phyloP scores from a whole-genome alignment of 1,139 yeast genomes.

The Geotrichum australiense region DNA sequence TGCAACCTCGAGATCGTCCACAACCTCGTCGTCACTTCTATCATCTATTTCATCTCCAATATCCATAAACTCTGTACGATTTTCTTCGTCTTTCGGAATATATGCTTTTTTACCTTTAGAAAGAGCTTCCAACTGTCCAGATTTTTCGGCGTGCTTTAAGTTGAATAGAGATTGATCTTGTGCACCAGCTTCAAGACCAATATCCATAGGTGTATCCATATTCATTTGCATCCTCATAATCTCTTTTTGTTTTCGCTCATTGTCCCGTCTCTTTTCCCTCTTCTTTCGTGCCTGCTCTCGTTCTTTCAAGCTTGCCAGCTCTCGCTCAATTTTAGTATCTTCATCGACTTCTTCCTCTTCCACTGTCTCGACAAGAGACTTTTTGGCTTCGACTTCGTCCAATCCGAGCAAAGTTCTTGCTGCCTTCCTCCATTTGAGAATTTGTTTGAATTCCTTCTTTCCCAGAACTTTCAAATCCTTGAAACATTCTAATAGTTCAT shows the following conservation, averaged over 20 bases:
- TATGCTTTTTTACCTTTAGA: constrained; percentile 78
- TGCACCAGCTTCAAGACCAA: constrained; percentile 90
- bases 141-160: constrained; percentile 73
- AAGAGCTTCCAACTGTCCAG: constrained; percentile 69
- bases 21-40: constrained; percentile 49
- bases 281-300: constrained; percentile 62
- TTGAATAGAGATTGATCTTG: constrained; percentile 81
- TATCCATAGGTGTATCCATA: constrained; percentile 87
- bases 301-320: constrained; percentile 64
- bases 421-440: constrained; percentile 81
- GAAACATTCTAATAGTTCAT: constrained; percentile 73
- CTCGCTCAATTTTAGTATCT: constrained; percentile 85
- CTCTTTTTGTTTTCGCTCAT: constrained; percentile 83
- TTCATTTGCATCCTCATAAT: constrained; percentile 90
- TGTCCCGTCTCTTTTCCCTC: constrained; percentile 73
- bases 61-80: constrained; percentile 40
- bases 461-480: constrained; percentile 92
- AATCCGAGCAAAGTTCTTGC: constrained; percentile 75
- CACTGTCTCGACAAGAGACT: constrained; percentile 35
- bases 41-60: constrained; percentile 38
- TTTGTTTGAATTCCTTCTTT: constrained; percentile 78
- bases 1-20: constrained; percentile 72
- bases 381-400: constrained; percentile 39
- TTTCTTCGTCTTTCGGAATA: constrained; percentile 45
- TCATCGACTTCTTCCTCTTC: constrained; percentile 65